Conservation (phyloP, 768 basidiomycete species). For the Rhizopogon rudus region DNA sequence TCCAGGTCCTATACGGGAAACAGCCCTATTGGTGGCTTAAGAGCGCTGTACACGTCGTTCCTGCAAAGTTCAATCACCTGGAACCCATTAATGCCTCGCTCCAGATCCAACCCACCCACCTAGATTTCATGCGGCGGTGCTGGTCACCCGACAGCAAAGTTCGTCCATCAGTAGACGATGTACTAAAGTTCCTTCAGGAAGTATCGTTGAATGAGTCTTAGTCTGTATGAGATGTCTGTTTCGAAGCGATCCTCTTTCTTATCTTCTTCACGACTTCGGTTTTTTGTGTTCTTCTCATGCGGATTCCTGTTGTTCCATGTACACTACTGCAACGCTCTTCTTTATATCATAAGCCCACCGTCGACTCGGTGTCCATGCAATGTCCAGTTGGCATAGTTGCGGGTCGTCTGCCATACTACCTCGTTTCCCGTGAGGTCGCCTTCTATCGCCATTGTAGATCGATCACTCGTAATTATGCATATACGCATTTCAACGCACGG, state of each 20-base stretch:
- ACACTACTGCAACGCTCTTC: too few relatives aligned
- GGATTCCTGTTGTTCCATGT: neutral
- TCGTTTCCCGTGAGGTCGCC: too few relatives aligned
- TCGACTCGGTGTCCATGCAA: too few relatives aligned
- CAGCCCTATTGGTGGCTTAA: slow-evolving; percentile 20
- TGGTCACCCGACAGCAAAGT: slow-evolving; percentile 19
- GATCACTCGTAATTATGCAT: too few relatives aligned
- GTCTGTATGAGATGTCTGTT: neutral
- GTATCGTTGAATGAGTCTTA: neutral
- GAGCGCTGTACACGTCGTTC: slow-evolving; percentile 16
- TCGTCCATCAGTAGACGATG: slow-evolving; percentile 13
- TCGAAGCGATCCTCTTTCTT: neutral
- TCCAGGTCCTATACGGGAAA: slow-evolving; percentile 22
- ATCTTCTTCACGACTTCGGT: neutral
- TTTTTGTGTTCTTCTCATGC: neutral
- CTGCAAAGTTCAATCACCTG: slow-evolving; percentile 12
- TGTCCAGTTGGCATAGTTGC: too few relatives aligned
- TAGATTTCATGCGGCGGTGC: slow-evolving; percentile 18
- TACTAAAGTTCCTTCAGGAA: slow-evolving; percentile 8
- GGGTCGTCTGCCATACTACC: too few relatives aligned
- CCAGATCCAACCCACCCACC: neutral
- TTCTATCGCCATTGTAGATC: too few relatives aligned
- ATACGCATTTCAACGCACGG: too few relatives aligned
- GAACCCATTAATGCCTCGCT: slow-evolving; percentile 9
- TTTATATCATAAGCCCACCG: too few relatives aligned